These are phyloP conservation scores for Biancaea sappan DNA, from an alignment of 306 rosid genomes.

Conservation along the genomic window DNA sequence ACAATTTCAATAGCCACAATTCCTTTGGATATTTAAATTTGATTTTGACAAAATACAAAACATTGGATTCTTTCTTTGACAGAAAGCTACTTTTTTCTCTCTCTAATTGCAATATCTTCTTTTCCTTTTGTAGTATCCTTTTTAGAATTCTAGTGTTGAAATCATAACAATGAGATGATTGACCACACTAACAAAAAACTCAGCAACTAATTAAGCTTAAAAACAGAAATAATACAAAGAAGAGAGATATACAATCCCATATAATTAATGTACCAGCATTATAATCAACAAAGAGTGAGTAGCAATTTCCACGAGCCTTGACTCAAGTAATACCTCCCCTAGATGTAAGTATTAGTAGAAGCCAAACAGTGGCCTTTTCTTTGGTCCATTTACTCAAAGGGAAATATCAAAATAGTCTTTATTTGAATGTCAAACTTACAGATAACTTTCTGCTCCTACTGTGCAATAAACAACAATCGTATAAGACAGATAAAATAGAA, in stretches of 20 bases:
- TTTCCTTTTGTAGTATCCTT: background rate
- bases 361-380: background rate
- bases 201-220: background rate
- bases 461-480: constrained; percentile 21
- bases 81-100: constrained; percentile 20
- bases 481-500: constrained; percentile 20
- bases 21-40: background rate
- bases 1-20: background rate
- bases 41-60: background rate
- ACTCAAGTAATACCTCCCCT: too few relatives aligned
- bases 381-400: constrained; percentile 9
- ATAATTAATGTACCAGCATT: background rate
- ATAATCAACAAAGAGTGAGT: background rate
- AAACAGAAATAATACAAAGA: constrained; percentile 20
- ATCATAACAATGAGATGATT: background rate
- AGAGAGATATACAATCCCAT: constrained; percentile 21
- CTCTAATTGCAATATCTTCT: constrained; percentile 10
- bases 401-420: constrained; percentile 6
- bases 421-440: background rate
- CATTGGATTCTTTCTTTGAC: background rate
- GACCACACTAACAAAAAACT: constrained; percentile 10
- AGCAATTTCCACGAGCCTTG: too few relatives aligned
- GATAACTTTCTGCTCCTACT: background rate
- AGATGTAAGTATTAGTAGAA: too few relatives aligned
- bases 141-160: constrained; percentile 13